Evolutionary conservation across 441 rosid species (phyloP).

Genomic region (Pelargonium fulgidum): DNA sequence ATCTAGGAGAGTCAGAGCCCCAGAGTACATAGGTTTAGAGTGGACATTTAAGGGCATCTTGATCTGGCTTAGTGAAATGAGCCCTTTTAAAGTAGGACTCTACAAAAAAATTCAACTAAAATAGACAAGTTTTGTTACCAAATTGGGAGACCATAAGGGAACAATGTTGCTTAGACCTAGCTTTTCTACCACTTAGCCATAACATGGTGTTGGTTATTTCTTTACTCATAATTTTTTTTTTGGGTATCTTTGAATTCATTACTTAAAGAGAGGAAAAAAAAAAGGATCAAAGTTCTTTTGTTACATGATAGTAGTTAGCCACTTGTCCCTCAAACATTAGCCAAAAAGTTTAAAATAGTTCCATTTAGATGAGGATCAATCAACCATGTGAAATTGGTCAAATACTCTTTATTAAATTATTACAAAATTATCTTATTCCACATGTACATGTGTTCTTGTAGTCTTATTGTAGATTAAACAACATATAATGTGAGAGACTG

Average conservation of each 20-base stretch:
- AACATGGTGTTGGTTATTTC: conserved; percentile 12
- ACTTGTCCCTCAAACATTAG: conserved; percentile 28
- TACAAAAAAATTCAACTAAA: conserved; percentile 4
- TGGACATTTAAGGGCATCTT: neutral
- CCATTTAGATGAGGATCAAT: conserved; percentile 18
- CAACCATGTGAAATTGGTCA: conserved; percentile 33
- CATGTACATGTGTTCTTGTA: conserved; percentile 15
- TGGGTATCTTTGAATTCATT: conserved; percentile 14
- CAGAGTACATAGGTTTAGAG: neutral
- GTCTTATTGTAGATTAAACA: neutral
- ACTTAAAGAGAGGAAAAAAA: neutral
- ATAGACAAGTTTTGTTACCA: conserved; percentile 34
- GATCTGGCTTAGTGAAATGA: conserved; percentile 32
- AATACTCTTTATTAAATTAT: conserved; percentile 9
- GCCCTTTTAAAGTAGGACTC: conserved; percentile 17
- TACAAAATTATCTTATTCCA: conserved; percentile 16
- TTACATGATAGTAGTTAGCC: conserved; percentile 18
- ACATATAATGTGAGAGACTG: neutral
- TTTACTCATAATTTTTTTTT: conserved; percentile 9
- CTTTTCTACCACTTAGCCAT: conserved; percentile 21
- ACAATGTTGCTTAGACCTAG: conserved; percentile 14
- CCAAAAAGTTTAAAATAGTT: conserved; percentile 12
- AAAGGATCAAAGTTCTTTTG: neutral
- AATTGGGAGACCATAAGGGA: conserved; percentile 42
- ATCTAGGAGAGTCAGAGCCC: neutral